These are phyloP conservation scores for Globisporangium viniferum DNA, from an alignment of 352 stramenopile genomes.

Conservation along the genomic window DNA sequence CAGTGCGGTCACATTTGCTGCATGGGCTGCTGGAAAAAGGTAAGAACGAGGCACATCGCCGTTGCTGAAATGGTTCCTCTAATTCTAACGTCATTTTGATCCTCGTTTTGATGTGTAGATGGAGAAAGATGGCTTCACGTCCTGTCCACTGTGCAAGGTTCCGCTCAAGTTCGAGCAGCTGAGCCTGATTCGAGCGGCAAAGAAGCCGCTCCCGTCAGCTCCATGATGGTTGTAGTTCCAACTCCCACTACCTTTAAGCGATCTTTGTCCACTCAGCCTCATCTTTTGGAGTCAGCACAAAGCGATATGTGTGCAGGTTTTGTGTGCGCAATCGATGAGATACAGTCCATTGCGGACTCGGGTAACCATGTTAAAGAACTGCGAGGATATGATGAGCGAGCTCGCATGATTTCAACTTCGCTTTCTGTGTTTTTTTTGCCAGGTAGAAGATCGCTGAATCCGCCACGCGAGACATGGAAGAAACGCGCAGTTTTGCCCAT, in stretches of 20 bases:
- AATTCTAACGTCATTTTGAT: background rate
- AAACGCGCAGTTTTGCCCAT: background rate
- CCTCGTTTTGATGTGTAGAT: conserved; percentile 30
- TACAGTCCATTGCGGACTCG: background rate
- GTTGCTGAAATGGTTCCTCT: background rate
- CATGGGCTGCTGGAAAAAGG: conserved; percentile 81
- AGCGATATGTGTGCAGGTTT: conserved; percentile 7
- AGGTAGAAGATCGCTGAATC: conserved; percentile 9
- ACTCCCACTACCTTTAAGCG: background rate
- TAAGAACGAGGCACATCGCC: conserved; percentile 16
- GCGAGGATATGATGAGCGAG: background rate
- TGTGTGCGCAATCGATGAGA: conserved; percentile 5
- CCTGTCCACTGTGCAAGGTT: conserved; percentile 74
- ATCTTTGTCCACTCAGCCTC: background rate
- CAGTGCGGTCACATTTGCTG: conserved; percentile 85
- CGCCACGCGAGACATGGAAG: background rate
- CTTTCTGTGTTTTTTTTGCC: conserved; percentile 1
- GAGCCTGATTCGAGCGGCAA: conserved; percentile 69
- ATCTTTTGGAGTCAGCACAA: conserved; percentile 1
- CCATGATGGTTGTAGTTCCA: background rate
- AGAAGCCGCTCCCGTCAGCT: conserved; percentile 15
- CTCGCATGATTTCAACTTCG: background rate
- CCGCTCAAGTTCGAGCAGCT: conserved; percentile 66
- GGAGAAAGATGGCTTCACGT: conserved; percentile 71
- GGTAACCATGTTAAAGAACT: background rate